These are phyloP conservation scores for Globisporangium polare DNA, from an alignment of 352 stramenopile genomes.

Conservation along the genomic window DNA sequence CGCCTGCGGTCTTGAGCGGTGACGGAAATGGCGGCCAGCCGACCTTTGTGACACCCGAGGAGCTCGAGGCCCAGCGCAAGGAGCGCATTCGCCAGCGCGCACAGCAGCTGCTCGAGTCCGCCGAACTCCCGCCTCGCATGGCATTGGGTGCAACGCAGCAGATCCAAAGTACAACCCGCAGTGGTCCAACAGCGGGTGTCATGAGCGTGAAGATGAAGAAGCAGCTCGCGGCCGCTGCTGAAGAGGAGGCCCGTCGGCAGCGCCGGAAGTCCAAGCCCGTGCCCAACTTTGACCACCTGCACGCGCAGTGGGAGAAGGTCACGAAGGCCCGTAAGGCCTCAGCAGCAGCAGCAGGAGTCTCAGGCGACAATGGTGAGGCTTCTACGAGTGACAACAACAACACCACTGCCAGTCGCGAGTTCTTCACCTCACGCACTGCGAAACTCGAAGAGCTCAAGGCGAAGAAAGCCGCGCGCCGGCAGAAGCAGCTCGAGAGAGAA, in stretches of 20 bases:
- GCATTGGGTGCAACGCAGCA: slow-evolving; percentile 9
- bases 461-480: slow-evolving; percentile 44
- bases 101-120: slow-evolving; percentile 33
- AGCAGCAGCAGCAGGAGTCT: not conserved
- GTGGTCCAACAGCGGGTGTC: not conserved
- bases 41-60: slow-evolving; percentile 10
- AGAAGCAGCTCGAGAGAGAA: slow-evolving; percentile 39
- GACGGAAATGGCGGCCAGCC: not conserved
- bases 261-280: slow-evolving; percentile 41
- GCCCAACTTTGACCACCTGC: slow-evolving; percentile 58
- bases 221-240: slow-evolving; percentile 35
- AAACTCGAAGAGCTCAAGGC: slow-evolving; percentile 36
- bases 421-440: slow-evolving; percentile 43
- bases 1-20: slow-evolving; percentile 13
- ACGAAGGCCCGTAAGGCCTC: not conserved
- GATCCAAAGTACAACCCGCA: not conserved
- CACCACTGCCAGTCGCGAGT: slow-evolving; percentile 21
- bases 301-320: slow-evolving; percentile 44
- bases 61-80: slow-evolving; percentile 38
- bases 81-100: slow-evolving; percentile 51
- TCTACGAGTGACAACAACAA: not conserved
- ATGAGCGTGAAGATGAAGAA: slow-evolving; percentile 55
- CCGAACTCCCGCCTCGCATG: slow-evolving; percentile 53
- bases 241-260: slow-evolving; percentile 29
- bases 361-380: not conserved